These are phyloP conservation scores for Myriosclerotinia scirpicola DNA, from an alignment of 2,329 filamentous ascomycete genomes.

Conservation along the genomic window DNA sequence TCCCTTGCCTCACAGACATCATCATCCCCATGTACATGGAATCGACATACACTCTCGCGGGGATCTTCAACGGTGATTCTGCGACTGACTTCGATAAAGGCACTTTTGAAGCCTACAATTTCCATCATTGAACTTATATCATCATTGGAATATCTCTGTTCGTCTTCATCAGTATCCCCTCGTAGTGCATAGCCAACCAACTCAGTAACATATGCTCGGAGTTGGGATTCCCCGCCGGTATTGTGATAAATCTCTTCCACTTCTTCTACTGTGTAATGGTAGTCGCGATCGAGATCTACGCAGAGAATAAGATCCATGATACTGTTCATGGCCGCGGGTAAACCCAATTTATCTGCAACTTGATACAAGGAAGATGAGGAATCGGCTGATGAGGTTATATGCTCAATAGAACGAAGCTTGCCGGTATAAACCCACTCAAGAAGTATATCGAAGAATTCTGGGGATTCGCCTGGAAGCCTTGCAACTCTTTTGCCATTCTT, in stretches of 20 bases:
- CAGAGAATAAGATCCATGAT: neutral
- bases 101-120: no score
- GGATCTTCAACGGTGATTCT: no score
- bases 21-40: no score
- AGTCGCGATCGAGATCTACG: neutral
- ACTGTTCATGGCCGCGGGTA: neutral
- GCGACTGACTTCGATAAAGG: no score
- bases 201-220: no score
- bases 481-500: fast-evolving
- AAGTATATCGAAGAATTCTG: neutral
- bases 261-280: neutral
- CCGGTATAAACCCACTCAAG: neutral
- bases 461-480: fast-evolving
- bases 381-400: neutral
- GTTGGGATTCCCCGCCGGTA: no score
- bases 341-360: neutral
- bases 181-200: no score
- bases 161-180: no score
- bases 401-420: neutral
- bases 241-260: neutral
- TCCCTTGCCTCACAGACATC: no score
- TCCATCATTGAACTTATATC: no score
- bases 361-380: fast-evolving
- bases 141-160: no score
- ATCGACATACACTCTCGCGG: no score